Percentiles rank a stretch among this genome's conserved stretches.
These are phyloP conservation scores for Penicillium sp. DNA, from an alignment of 2,329 filamentous ascomycete genomes.

Conservation along the genomic window DNA sequence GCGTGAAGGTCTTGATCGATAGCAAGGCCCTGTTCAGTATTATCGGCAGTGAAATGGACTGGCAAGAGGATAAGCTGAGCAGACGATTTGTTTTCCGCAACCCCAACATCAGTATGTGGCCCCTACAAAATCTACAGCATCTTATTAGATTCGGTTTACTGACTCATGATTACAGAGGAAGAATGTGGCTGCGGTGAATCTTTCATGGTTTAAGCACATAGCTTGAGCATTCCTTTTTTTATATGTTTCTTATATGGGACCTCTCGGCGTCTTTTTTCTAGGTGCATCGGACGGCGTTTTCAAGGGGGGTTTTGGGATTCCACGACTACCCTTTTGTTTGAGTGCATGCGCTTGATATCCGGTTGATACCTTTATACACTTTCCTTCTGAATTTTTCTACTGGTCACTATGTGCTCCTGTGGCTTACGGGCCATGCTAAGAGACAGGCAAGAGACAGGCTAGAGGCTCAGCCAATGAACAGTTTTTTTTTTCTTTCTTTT, in stretches of 20 bases:
- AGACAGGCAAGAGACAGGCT: constrained; percentile 5
- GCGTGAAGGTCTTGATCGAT: constrained; percentile 92
- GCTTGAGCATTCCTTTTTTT: constrained; percentile 7
- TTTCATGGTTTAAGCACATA: constrained; percentile 67
- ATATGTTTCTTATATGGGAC: constrained; percentile 13
- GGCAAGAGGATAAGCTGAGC: constrained; percentile 92
- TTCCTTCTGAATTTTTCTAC: constrained; percentile 3
- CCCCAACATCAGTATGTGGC: constrained; percentile 89
- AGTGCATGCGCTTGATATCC: constrained; percentile 27
- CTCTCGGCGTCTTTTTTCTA: constrained; percentile 23
- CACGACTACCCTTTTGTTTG: constrained; percentile 14
- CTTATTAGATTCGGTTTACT: constrained; percentile 13
- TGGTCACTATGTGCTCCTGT: background rate
- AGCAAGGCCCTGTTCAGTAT: constrained; percentile 98
- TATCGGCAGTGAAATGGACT: constrained; percentile 98
- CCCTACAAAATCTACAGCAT: background rate
- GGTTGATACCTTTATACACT: constrained; percentile 14
- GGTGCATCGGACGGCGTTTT: constrained; percentile 41
- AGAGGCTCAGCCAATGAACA: background rate
- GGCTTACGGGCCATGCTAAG: background rate
- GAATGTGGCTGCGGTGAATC: constrained; percentile 95
- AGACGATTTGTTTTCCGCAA: constrained; percentile 92
- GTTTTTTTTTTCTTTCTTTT: background rate
- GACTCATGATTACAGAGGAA: constrained; percentile 65
- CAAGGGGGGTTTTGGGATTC: constrained; percentile 4